Conservation (phyloP, 164 flowering plant genomes). For the Aristolochia contorta region DNA sequence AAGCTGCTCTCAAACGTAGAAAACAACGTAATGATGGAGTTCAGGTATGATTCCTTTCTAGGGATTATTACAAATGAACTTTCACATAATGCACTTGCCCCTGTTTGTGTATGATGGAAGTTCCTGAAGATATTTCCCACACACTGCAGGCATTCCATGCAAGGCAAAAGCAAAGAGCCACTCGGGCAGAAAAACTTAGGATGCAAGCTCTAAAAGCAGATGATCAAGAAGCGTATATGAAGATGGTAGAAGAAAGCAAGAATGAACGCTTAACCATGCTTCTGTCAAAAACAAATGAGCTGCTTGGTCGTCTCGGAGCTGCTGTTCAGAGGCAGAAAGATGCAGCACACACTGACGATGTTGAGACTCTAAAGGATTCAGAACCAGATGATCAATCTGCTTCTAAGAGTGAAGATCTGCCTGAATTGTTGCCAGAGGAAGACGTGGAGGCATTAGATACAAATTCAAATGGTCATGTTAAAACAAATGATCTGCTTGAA, state of each 20-base stretch:
- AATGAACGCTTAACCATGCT: constrained; percentile 89
- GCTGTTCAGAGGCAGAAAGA: constrained; percentile 96
- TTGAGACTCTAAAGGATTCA: constrained; percentile 46
- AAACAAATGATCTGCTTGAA: constrained; percentile 72
- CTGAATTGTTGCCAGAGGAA: constrained; percentile 36
- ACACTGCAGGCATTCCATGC: constrained; percentile 83
- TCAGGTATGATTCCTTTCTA: constrained; percentile 30
- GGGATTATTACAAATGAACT: too few relatives aligned
- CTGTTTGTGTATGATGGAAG: not conserved
- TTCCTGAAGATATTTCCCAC: not conserved
- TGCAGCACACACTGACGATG: constrained; percentile 50
- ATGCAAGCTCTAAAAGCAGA: constrained; percentile 87
- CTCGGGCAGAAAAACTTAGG: constrained; percentile 85
- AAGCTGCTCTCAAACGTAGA: constrained; percentile 72
- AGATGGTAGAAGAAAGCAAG: constrained; percentile 95
- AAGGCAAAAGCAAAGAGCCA: constrained; percentile 92
- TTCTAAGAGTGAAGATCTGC: constrained; percentile 32
- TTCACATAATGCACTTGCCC: too few relatives aligned
- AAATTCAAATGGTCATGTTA: constrained; percentile 41
- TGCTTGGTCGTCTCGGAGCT: constrained; percentile 81
- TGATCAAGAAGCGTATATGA: constrained; percentile 98
- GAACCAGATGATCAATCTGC: constrained; percentile 41
- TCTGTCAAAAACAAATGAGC: constrained; percentile 88
- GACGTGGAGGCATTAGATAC: constrained; percentile 29
- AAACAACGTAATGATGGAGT: constrained; percentile 91